phyloP scores from a whole-genome alignment of 2,329 filamentous ascomycete genomes.

The Fusarium verrucosum region DNA sequence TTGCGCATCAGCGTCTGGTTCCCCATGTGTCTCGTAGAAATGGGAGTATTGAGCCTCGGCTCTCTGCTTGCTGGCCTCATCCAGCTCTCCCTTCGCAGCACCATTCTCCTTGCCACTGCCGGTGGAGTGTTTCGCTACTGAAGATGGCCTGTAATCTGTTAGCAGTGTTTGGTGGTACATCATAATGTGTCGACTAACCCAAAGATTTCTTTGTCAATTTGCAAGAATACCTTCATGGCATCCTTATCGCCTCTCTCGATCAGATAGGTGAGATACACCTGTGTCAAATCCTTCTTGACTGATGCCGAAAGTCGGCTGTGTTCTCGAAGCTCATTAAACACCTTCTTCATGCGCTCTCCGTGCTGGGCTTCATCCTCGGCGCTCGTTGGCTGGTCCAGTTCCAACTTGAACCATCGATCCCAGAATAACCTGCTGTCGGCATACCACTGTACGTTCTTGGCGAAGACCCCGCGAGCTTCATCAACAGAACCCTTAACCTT shows the following conservation, averaged over 20 bases:
- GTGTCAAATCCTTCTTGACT: constrained; percentile 77
- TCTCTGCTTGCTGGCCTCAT: constrained; percentile 60
- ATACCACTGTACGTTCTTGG: constrained; percentile 84
- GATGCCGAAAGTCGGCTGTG: constrained; percentile 75
- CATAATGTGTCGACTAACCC: constrained; percentile 64
- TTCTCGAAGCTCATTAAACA: constrained; percentile 77
- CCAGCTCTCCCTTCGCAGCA: constrained; percentile 55
- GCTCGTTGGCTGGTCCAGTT: constrained; percentile 81
- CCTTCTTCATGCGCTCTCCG: constrained; percentile 78
- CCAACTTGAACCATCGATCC: constrained; percentile 88
- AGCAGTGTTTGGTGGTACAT: constrained; percentile 6
- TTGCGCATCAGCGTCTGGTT: constrained; percentile 57
- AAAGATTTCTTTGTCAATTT: constrained; percentile 85
- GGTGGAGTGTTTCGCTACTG: constrained; percentile 55
- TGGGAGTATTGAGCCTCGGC: constrained; percentile 62
- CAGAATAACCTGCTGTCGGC: constrained; percentile 89
- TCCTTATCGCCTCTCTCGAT: constrained; percentile 84
- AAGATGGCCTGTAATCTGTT: constrained; percentile 54
- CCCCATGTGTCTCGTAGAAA: constrained; percentile 63
- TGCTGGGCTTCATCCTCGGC: constrained; percentile 70
- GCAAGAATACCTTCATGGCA: constrained; percentile 85
- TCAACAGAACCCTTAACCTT: constrained; percentile 83
- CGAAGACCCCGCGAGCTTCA: constrained; percentile 84
- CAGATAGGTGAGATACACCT: constrained; percentile 83
- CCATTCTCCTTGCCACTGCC: constrained; percentile 59